Evolutionary conservation across 106 monocot genomes (phyloP), one percentile per base, ranked within the genome.

Genomic region (Phalaenopsis aphrodite): DNA sequence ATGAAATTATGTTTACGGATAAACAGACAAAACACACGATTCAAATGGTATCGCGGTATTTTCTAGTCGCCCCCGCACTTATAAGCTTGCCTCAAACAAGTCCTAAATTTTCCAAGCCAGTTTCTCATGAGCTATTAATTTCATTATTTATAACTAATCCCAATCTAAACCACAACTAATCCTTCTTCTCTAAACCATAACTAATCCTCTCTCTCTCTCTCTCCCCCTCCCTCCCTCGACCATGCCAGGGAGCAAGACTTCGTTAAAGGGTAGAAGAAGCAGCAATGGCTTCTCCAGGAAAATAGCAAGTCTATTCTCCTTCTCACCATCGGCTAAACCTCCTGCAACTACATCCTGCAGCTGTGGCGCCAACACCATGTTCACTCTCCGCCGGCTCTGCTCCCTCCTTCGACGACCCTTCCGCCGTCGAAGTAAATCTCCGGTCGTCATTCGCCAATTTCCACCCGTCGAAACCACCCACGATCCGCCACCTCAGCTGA

Each of bases 341-440:
- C 47, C 10, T 47, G 8, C 46, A 5, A 43, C 19, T 17, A 76
- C 17, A 18, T 37, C 30, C 77, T 37, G 24, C 77, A 0, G 14
- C 19, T 41, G 78, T 18, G 30, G 16, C 38, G 19, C 41, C 2
- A 8, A 5, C 37, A 7, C n/a, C 76, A 57, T 57, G 76, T 36
- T 82, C 17, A 76, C 45, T 42, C 8, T 64, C 10, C 23, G 47
- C 55, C 75, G 45, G 42, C 24, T 75, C 57, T 76, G 75, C 46
- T 61, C 82, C 23, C 14, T 65, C 14, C 64, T 42, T 8, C 78
- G 57, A 56, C 78, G 57, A 10, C 36, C 42, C n/a, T 45, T 36
- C 41, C 80, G 76, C n/a, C 81, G 76, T 5, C 41, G 23, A 19
- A 8, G 48, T 55, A 76, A 79, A 39, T 7, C 66, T 64, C 75